These are phyloP conservation scores for Diaporthe ampelina DNA, from an alignment of 2,329 filamentous ascomycete genomes.

Conservation along the genomic window DNA sequence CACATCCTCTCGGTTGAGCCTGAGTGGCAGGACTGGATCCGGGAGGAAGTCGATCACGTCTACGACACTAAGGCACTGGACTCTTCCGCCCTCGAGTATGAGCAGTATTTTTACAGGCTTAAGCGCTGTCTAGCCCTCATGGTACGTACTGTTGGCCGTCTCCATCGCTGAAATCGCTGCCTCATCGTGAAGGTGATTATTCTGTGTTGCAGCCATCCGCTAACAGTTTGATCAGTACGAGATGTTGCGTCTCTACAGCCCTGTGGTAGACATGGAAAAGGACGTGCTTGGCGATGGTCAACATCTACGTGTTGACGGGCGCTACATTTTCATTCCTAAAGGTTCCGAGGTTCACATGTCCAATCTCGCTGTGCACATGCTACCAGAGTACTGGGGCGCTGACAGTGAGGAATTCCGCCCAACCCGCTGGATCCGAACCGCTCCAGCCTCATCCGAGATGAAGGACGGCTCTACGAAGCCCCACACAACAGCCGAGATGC, in stretches of 20 bases:
- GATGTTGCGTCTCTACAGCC: slow-evolving; percentile 33
- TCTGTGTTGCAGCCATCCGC: too few relatives aligned
- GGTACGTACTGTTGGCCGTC: neutral
- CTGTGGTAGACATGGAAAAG: slow-evolving; percentile 21
- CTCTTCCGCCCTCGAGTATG: slow-evolving; percentile 17
- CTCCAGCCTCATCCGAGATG: neutral
- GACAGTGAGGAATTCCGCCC: slow-evolving; percentile 27
- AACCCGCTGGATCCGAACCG: slow-evolving; percentile 28
- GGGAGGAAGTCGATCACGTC: slow-evolving; percentile 30
- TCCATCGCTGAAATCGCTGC: accelerated
- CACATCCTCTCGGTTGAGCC: slow-evolving; percentile 27
- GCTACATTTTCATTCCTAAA: slow-evolving; percentile 15
- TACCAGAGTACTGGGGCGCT: slow-evolving; percentile 20
- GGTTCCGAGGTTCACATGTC: slow-evolving; percentile 23
- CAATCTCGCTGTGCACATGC: slow-evolving; percentile 24
- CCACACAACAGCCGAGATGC: neutral
- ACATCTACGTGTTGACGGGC: slow-evolving; percentile 4
- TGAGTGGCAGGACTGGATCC: slow-evolving; percentile 16
- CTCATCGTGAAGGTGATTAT: too few relatives aligned
- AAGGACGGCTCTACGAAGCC: neutral
- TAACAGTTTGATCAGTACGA: slow-evolving; percentile 20
- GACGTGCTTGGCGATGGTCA: slow-evolving; percentile 19
- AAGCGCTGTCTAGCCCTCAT: slow-evolving; percentile 37
- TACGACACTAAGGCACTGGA: neutral
- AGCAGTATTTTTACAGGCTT: slow-evolving; percentile 31